A percentile compares a stretch with the other conserved stretches of the same genome.
Evolutionary conservation across 2,329 filamentous ascomycete species (phyloP).

Genomic region (Ophiostoma piceae): DNA sequence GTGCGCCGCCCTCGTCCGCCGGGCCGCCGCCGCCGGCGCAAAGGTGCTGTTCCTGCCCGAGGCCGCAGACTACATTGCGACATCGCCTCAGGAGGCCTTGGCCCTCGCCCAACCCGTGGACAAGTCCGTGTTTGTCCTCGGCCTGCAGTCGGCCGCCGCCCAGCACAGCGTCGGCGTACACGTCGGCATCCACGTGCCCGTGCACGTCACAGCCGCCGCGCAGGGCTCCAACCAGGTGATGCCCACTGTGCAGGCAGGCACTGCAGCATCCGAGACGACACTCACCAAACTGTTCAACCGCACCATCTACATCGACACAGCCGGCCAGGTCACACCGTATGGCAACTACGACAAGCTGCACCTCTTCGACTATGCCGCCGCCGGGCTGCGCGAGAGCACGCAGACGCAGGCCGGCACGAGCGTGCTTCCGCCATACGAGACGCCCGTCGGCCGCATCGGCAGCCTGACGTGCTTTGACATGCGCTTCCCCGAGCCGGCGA

Average conservation of each 20-base stretch:
- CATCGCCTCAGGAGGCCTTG: constrained; percentile 61
- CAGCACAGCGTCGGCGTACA: constrained; percentile 65
- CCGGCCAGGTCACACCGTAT: constrained; percentile 38
- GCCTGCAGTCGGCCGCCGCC: constrained; percentile 64
- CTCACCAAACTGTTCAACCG: constrained; percentile 46
- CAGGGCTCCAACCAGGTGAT: constrained; percentile 26
- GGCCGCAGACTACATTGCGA: constrained; percentile 81
- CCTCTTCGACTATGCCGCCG: constrained; percentile 67
- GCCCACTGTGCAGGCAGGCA: constrained; percentile 26
- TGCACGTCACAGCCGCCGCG: constrained; percentile 36
- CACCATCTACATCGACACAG: constrained; percentile 46
- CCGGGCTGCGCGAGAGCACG: constrained; percentile 41
- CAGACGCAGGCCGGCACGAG: constrained; percentile 32
- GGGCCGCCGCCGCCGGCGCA: constrained; percentile 70
- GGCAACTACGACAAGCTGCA: constrained; percentile 78
- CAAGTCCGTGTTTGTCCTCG: constrained; percentile 67
- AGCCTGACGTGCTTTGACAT: constrained; percentile 87
- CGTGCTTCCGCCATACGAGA: constrained; percentile 61
- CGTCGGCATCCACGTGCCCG: constrained; percentile 80
- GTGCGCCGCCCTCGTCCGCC: constrained; percentile 65
- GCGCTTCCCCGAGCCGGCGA: constrained; percentile 70
- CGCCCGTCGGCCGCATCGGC: constrained; percentile 68
- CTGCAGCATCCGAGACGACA: background rate
- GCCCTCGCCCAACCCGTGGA: constrained; percentile 63
- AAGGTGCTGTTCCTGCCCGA: constrained; percentile 86